phyloP scores from a whole-genome alignment of 2,329 filamentous ascomycete species.

The Paecilomyces niveus region DNA sequence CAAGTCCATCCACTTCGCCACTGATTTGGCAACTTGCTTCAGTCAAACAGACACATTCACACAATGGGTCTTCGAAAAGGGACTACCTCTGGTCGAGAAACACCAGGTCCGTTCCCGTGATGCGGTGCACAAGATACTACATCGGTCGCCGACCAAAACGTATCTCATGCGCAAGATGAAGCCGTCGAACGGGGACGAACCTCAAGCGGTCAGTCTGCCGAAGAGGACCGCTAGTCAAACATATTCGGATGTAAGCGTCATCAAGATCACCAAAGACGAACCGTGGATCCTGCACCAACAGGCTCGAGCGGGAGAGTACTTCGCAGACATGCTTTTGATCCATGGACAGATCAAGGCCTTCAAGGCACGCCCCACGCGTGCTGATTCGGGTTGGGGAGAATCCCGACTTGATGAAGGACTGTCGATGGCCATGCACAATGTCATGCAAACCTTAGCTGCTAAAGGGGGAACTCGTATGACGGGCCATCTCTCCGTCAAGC shows the following conservation, averaged over 20 bases:
- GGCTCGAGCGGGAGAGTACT: constrained; percentile 59
- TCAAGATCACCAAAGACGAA: constrained; percentile 48
- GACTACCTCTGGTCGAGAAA: constrained; percentile 48
- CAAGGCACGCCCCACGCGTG: constrained; percentile 57
- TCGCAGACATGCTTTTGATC: constrained; percentile 64
- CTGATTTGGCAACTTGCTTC: constrained; percentile 49
- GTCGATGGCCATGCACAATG: constrained; percentile 54
- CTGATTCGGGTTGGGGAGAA: constrained; percentile 58
- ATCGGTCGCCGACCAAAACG: constrained; percentile 34
- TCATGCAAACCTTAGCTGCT: constrained; percentile 54
- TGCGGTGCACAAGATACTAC: constrained; percentile 49
- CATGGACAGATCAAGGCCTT: constrained; percentile 59
- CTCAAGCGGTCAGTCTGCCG: constrained; percentile 54
- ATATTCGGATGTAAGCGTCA: constrained; percentile 44
- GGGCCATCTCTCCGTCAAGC: constrained; percentile 66
- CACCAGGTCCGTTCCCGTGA: constrained; percentile 47
- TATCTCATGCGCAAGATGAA: constrained; percentile 56
- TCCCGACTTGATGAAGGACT: constrained; percentile 51
- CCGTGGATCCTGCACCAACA: constrained; percentile 66
- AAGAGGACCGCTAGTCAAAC: constrained; percentile 48
- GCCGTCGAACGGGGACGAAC: constrained; percentile 52
- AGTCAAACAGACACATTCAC: constrained; percentile 63
- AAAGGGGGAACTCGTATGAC: constrained; percentile 49
- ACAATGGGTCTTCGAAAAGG: constrained; percentile 47
- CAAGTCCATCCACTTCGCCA: constrained; percentile 57